These are phyloP conservation scores for Persicaria maculosa DNA, from an alignment of 148 eudicot genomes.

Conservation along the genomic window DNA sequence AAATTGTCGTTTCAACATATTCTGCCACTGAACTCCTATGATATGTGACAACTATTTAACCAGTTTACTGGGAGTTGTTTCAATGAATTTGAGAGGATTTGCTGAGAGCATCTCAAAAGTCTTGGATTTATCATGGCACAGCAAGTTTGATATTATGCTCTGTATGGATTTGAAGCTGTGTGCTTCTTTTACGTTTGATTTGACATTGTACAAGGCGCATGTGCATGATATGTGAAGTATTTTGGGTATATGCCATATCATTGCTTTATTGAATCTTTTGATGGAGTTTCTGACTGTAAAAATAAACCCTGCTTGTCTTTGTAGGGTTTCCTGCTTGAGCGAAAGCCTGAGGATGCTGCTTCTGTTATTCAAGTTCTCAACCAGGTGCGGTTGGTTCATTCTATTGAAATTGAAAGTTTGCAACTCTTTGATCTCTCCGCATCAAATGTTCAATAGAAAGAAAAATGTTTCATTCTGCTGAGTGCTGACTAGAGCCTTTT, in stretches of 20 bases:
- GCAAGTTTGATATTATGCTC: background rate
- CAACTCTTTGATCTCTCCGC: background rate
- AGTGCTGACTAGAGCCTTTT: background rate
- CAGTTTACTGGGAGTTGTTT: background rate
- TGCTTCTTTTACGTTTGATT: background rate
- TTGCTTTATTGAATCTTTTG: background rate
- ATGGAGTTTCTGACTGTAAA: background rate
- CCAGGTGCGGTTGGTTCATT: slow-evolving; percentile 41
- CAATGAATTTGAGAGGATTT: background rate
- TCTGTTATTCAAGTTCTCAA: slow-evolving; percentile 49
- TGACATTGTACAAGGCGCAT: background rate
- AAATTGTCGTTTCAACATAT: background rate
- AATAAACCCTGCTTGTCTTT: slow-evolving; percentile 1
- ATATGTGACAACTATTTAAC: background rate
- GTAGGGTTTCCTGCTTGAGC: slow-evolving; percentile 81
- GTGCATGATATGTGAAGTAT: slow-evolving; percentile 1
- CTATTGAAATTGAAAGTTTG: background rate
- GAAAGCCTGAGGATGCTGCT: slow-evolving; percentile 78
- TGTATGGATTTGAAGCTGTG: background rate
- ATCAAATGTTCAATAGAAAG: background rate
- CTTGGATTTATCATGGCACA: background rate
- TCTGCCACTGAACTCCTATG: background rate
- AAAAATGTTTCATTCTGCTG: background rate
- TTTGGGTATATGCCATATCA: background rate
- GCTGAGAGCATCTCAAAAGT: too few species aligned